These are phyloP conservation scores for Lentinula guzmanii DNA, from an alignment of 768 basidiomycete species.

Conservation along the genomic window DNA sequence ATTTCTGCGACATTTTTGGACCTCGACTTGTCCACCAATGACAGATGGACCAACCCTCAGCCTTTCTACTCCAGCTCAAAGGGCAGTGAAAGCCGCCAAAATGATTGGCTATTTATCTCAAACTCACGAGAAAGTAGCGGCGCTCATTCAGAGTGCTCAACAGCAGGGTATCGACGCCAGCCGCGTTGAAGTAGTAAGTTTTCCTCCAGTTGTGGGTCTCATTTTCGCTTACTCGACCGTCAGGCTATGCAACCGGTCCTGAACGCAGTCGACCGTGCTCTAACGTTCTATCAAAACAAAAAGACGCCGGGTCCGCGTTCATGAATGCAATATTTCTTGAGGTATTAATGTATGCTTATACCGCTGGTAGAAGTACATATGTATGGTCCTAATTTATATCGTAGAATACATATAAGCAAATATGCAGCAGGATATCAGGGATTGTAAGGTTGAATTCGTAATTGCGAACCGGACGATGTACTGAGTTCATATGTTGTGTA, in stretches of 20 bases:
- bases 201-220: neutral
- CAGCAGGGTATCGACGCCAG: slow-evolving; percentile 55
- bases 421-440: slow-evolving; percentile 27
- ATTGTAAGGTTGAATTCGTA: slow-evolving; percentile 43
- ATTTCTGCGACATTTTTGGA: slow-evolving; percentile 95
- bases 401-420: slow-evolving; percentile 5
- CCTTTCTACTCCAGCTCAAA: slow-evolving; percentile 57
- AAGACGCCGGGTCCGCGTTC: slow-evolving; percentile 18
- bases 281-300: slow-evolving; percentile 50
- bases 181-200: slow-evolving; percentile 60
- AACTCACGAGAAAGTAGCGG: slow-evolving; percentile 78
- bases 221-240: neutral
- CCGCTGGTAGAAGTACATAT: neutral
- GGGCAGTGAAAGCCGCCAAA: slow-evolving; percentile 72
- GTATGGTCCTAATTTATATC: slow-evolving; percentile 5
- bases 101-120: slow-evolving; percentile 81
- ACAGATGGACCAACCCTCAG: slow-evolving; percentile 48
- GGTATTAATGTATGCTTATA: slow-evolving; percentile 6
- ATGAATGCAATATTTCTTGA: neutral
- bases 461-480: slow-evolving; percentile 38
- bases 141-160: slow-evolving; percentile 61
- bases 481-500: slow-evolving; percentile 75
- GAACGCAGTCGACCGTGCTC: slow-evolving; percentile 67
- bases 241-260: slow-evolving; percentile 76
- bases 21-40: slow-evolving; percentile 72